phyloP scores from a whole-genome alignment of 73 alveolate genomes.

The Stentor roeselii region DNA sequence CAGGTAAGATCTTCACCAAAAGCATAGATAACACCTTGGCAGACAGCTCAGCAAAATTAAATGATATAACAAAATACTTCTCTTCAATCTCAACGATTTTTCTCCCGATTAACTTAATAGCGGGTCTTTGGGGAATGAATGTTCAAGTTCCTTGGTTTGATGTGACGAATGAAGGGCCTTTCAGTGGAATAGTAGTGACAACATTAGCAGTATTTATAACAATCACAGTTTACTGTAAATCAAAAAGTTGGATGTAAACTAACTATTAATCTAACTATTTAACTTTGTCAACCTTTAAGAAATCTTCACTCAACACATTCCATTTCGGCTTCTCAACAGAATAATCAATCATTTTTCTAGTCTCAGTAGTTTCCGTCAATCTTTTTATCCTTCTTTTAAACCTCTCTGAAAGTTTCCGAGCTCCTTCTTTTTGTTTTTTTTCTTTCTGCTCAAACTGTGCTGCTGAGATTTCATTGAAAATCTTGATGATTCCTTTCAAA shows the following conservation, averaged over 20 bases:
- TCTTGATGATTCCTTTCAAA: background rate
- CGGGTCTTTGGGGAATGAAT: slow-evolving; percentile 30
- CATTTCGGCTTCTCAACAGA: slow-evolving; percentile 8
- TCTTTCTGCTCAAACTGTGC: background rate
- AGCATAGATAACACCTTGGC: slow-evolving; percentile 17
- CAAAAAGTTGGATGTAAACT: background rate
- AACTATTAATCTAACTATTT: too few species aligned
- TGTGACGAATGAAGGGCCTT: background rate
- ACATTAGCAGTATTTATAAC: background rate
- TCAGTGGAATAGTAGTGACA: background rate
- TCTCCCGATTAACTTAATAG: background rate
- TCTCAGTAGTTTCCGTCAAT: background rate
- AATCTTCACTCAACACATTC: background rate
- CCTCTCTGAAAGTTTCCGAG: slow-evolving; percentile 13
- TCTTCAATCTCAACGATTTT: slow-evolving; percentile 19
- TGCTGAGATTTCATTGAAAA: slow-evolving; percentile 1
- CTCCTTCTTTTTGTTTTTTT: background rate
- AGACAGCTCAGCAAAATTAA: background rate
- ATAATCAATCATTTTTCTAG: slow-evolving; percentile 1
- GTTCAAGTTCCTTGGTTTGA: slow-evolving; percentile 4
- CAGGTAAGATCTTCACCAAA: background rate
- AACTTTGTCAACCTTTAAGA: too few species aligned
- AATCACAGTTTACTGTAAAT: background rate
- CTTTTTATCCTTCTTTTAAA: slow-evolving; percentile 20
- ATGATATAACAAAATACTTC: background rate